Conservation (phyloP, 306 rosid species). For the Morella rubra region DNA sequence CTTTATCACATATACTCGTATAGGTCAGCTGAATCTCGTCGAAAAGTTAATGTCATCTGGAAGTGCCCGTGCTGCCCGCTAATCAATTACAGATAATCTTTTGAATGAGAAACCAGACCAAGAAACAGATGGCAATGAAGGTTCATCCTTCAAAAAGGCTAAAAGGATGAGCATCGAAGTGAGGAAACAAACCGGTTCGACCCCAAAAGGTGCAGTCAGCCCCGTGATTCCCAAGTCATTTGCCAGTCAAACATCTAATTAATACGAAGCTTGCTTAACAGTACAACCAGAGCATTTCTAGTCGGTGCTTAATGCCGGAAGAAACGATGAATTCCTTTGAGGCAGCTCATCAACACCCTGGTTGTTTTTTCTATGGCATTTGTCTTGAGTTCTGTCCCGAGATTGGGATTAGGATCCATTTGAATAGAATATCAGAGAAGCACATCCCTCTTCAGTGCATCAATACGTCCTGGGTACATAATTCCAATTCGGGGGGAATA, state of each 20-base stretch:
- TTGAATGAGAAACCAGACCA: neutral
- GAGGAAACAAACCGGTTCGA: conserved; percentile 17
- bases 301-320: neutral
- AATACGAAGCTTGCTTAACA: neutral
- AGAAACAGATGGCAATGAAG: neutral
- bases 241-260: neutral
- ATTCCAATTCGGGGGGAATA: conserved; percentile 7
- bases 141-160: neutral
- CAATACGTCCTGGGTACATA: neutral
- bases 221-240: conserved; percentile 27
- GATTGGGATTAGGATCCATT: neutral
- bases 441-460: neutral
- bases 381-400: conserved; percentile 28
- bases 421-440: neutral
- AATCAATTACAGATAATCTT: conserved; percentile 1
- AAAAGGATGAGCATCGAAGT: conserved; percentile 9
- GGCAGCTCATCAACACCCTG: conserved; percentile 11
- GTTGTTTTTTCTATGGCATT: neutral
- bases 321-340: neutral
- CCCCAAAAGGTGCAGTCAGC: conserved; percentile 31
- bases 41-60: conserved; percentile 11
- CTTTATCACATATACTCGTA: neutral
- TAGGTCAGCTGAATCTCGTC: conserved; percentile 4
- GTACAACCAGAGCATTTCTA: neutral
- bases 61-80: conserved; percentile 33